Evolutionary conservation across 805 yeast species (phyloP), one percentile per base, ranked within the genome.

Genomic region (Candida morakotiae): DNA sequence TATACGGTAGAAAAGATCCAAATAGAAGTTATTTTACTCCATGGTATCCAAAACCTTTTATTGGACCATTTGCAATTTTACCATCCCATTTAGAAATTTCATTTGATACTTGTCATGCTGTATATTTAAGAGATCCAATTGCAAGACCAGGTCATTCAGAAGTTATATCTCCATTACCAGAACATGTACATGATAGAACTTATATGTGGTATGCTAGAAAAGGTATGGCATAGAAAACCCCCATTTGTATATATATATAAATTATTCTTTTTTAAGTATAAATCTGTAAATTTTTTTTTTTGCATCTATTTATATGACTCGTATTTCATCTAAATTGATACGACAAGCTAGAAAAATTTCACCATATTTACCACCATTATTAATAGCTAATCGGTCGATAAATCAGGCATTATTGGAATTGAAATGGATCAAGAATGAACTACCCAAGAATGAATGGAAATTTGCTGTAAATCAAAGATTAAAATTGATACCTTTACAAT

Each of bases 71-170:
- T 62, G 93, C 97, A 9, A 76, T 93, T 42, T 73, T 87, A 52
- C 98, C 98, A 20, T 81, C 85, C 45, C 98, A 93, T 62, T 68
- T 93, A 38, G 98, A 93, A 65, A 68, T 93, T 31, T 85, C 95
- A 16, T 91, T 86, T 61, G 75, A 77, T 44, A 87, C 97, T 4
- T 91, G 98, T 58, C 96, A 89, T 59, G 97, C 96, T 4, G 84
- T 93, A n/a, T 93, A 91, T 62, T 65, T 93, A 60, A 83, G 97
- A 64, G 95, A 93, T 60, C 98, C 98, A 11, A 88, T 93, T 34
- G 95, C 97, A 10, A 79, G 97, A 60, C 96, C 97, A 5, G 97
- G 96, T 40, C 89, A 86, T 56, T 84, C 96, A 22, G 98, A 93
- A 69, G 95, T 93, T 42, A 85, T 93, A 45, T 71, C 96, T 39